Conservation (phyloP, 2,329 filamentous ascomycete genomes). For the Diaporthe nobilis region DNA sequence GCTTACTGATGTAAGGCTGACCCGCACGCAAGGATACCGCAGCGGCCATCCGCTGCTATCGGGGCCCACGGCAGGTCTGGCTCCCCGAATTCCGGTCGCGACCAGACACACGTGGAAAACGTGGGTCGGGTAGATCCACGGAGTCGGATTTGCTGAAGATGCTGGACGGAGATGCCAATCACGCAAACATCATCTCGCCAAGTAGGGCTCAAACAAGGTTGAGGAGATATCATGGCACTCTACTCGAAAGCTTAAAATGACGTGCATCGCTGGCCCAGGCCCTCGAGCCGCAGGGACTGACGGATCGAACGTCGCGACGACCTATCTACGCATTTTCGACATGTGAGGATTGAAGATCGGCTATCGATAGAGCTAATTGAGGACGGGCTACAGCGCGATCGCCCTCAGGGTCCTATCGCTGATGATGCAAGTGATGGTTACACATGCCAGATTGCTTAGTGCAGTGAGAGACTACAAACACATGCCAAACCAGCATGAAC, state of each 20-base stretch:
- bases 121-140: not conserved
- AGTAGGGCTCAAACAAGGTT: not conserved
- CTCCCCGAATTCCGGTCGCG: slow-evolving; percentile 1
- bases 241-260: slow-evolving; percentile 19
- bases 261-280: not conserved
- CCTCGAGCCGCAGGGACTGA: not conserved
- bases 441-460: not conserved
- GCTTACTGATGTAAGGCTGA: slow-evolving; percentile 20
- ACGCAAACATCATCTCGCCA: not conserved
- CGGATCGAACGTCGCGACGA: too few relatives aligned
- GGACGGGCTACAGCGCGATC: not conserved
- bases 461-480: not conserved
- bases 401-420: not conserved
- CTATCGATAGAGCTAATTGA: not conserved
- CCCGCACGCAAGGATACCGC: not conserved
- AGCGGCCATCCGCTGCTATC: not conserved
- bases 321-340: not conserved
- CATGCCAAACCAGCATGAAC: slow-evolving; percentile 3
- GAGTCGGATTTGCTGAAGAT: not conserved
- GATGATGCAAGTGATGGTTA: not conserved
- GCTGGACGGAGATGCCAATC: not conserved
- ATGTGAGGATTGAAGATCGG: not conserved
- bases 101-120: not conserved
- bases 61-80: not conserved
- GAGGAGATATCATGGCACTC: not conserved